A percentile compares a stretch with the other conserved stretches of the same genome.
phyloP scores from a whole-genome alignment of 306 rosid species.

The Cucumis melo region DNA sequence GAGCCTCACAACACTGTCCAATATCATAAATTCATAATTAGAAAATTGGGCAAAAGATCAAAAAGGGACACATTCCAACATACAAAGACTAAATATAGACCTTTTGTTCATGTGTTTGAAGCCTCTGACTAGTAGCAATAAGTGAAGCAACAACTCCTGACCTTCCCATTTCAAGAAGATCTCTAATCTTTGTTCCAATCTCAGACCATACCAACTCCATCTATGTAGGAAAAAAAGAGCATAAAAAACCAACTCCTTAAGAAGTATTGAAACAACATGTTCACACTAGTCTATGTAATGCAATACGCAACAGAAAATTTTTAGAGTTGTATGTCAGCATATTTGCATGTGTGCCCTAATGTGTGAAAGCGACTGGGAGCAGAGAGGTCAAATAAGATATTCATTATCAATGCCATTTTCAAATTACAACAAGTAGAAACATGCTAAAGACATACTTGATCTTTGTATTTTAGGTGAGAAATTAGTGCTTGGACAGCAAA shows the following conservation, averaged over 20 bases:
- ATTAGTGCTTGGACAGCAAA: constrained; percentile 84
- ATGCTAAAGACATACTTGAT: constrained; percentile 35
- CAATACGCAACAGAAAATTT: neutral
- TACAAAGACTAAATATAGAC: constrained; percentile 18
- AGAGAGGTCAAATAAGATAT: neutral
- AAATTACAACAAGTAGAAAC: neutral
- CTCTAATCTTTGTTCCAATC: constrained; percentile 55
- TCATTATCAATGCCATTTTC: neutral
- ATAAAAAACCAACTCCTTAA: neutral
- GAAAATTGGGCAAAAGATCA: constrained; percentile 2
- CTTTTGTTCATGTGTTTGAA: constrained; percentile 57
- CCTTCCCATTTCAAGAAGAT: constrained; percentile 69
- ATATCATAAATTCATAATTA: constrained; percentile 11
- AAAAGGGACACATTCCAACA: neutral
- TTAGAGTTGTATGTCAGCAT: neutral
- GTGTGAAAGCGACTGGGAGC: neutral
- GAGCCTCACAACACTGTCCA: constrained; percentile 71
- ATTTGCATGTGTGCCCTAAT: neutral
- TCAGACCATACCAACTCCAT: constrained; percentile 79
- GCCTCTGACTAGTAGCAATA: constrained; percentile 71
- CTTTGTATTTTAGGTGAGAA: constrained; percentile 39
- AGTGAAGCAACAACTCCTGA: constrained; percentile 84
- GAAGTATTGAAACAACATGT: neutral
- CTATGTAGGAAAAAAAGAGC: constrained; percentile 18
- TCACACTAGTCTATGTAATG: neutral